Conservation (phyloP, 495 filamentous ascomycete species). For the Talaromyces ruber region DNA sequence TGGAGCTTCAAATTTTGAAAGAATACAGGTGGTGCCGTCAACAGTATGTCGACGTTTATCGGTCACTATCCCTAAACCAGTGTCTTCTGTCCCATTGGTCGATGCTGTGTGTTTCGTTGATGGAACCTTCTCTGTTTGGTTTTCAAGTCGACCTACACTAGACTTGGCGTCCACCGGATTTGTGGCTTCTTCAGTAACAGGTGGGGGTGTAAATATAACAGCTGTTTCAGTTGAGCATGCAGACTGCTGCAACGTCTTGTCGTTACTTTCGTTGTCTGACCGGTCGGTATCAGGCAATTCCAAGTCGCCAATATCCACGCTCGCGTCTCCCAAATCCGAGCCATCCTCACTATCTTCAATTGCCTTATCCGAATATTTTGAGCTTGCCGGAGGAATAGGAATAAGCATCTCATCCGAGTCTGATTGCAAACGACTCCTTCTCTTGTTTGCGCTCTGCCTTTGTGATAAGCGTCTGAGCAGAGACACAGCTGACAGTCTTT, state of each 20-base stretch:
- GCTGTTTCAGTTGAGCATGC: not conserved
- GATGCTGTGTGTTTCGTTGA: not conserved
- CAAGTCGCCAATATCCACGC: not conserved
- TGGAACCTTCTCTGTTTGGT: not conserved
- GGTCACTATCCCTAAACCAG: slow-evolving; percentile 6
- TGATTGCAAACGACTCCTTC: not conserved
- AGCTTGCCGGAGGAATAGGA: not conserved
- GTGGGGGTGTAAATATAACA: not conserved
- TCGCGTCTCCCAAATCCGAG: not conserved
- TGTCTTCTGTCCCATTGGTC: slow-evolving; percentile 3
- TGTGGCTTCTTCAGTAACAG: not conserved
- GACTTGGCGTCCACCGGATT: not conserved
- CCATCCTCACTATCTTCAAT: not conserved
- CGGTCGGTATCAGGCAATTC: not conserved
- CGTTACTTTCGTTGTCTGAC: not conserved
- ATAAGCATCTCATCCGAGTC: slow-evolving; percentile 29
- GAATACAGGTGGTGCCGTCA: not conserved
- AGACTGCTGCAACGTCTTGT: not conserved
- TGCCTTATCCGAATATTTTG: not conserved
- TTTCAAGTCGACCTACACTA: not conserved
- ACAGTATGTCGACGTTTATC: slow-evolving; percentile 2
- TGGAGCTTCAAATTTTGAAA: not conserved
- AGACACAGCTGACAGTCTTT: slow-evolving; percentile 38
- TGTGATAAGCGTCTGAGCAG: slow-evolving; percentile 37
- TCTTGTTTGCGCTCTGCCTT: not conserved